phyloP scores from a whole-genome alignment of 1,139 yeast species.

The Candida neerlandica region DNA sequence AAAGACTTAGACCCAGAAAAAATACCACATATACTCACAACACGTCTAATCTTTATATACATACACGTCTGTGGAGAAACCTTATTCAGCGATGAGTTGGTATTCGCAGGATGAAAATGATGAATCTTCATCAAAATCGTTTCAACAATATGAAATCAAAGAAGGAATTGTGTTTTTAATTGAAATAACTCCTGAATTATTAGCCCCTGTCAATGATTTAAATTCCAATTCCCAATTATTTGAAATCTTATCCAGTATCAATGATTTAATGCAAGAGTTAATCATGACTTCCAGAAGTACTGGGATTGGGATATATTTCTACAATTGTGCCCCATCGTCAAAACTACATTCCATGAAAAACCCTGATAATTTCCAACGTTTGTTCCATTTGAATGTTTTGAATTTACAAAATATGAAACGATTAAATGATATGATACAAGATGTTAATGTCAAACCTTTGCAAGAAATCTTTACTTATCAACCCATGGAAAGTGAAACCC shows the following conservation, averaged over 20 bases:
- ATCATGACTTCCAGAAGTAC: slow-evolving; percentile 62
- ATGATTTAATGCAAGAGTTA: slow-evolving; percentile 57
- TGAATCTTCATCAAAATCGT: slow-evolving; percentile 15
- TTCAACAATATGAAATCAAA: slow-evolving; percentile 51
- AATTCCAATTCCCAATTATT: slow-evolving; percentile 45
- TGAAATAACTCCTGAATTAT: slow-evolving; percentile 57
- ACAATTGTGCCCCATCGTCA: slow-evolving; percentile 42
- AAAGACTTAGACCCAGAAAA: no score
- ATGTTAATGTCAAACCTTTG: slow-evolving; percentile 21
- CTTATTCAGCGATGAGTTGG: slow-evolving; percentile 4
- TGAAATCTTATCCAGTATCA: slow-evolving; percentile 55
- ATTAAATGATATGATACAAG: slow-evolving; percentile 36
- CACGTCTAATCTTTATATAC: not conserved
- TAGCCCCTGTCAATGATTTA: slow-evolving; percentile 36
- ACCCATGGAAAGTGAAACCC: slow-evolving; percentile 19
- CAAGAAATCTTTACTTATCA: slow-evolving; percentile 20
- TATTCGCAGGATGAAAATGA: slow-evolving; percentile 9
- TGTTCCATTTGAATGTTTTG: slow-evolving; percentile 39
- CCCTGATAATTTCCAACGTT: slow-evolving; percentile 22
- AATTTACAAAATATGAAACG: slow-evolving; percentile 44
- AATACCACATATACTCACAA: no score
- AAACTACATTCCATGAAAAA: slow-evolving; percentile 11
- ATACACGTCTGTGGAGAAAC: no score
- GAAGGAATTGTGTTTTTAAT: slow-evolving; percentile 68
- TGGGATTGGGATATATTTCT: slow-evolving; percentile 67